Evolutionary conservation across 768 basidiomycete species (phyloP).

Genomic region (Kwoniella mangroviensis): DNA sequence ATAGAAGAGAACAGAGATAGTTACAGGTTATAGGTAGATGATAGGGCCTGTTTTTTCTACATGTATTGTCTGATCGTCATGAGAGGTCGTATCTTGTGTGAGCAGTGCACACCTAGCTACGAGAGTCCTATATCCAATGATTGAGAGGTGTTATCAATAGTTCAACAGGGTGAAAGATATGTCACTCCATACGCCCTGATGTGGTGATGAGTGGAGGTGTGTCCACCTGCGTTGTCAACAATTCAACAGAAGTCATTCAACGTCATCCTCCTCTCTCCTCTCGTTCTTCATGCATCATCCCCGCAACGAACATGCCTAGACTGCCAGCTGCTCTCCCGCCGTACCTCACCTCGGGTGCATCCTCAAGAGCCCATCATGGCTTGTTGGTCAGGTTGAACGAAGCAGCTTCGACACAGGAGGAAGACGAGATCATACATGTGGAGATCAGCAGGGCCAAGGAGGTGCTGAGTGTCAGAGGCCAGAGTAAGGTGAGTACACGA

Average conservation of each 20-base stretch:
- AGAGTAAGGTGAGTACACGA: slow-evolving; percentile 26
- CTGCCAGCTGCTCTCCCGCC: slow-evolving; percentile 29
- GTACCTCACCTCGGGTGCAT: slow-evolving; percentile 49
- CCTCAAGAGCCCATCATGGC: slow-evolving; percentile 48
- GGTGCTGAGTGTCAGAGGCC: slow-evolving; percentile 16
- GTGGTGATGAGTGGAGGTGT: neutral
- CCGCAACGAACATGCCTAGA: slow-evolving; percentile 12
- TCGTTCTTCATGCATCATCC: neutral
- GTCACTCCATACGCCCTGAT: too few relatives aligned
- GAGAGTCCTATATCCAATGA: too few relatives aligned
- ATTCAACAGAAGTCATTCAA: neutral
- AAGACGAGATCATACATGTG: slow-evolving; percentile 33
- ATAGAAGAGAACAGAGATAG: neutral
- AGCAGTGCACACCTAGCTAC: neutral
- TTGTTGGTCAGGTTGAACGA: slow-evolving; percentile 40
- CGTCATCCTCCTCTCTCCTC: neutral
- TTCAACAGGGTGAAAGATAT: neutral
- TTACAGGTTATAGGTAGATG: slow-evolving; percentile 1
- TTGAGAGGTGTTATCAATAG: too few relatives aligned
- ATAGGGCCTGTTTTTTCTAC: neutral
- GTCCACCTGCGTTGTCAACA: neutral
- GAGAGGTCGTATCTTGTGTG: neutral
- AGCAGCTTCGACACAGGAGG: slow-evolving; percentile 35
- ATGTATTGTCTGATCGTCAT: neutral
- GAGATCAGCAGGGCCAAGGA: slow-evolving; percentile 25